Conservation (phyloP, 306 rosid genomes). For the Castanopsis chinensis region DNA sequence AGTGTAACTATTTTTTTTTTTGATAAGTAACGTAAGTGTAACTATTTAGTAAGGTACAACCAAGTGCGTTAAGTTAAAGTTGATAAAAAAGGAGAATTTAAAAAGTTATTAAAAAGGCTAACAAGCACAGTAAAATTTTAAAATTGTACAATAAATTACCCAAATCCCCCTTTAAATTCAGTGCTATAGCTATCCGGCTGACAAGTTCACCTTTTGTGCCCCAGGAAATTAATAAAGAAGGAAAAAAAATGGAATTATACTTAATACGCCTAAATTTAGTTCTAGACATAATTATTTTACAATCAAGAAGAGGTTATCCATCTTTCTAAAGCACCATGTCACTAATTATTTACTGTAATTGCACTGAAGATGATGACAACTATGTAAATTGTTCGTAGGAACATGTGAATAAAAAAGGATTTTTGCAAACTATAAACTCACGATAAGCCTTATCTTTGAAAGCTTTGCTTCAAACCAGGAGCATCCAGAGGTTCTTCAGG, state of each 20-base stretch:
- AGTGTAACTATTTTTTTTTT: too few relatives aligned
- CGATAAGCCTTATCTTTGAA: slow-evolving; percentile 79
- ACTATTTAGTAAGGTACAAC: neutral
- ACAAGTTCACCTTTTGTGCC: neutral
- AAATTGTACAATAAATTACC: neutral
- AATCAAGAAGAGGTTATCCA: neutral
- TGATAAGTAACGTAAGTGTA: too few relatives aligned
- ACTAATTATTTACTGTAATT: neutral
- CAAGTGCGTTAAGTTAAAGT: neutral
- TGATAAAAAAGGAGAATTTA: neutral
- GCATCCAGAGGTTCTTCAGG: slow-evolving; percentile 83
- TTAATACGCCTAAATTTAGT: too few relatives aligned
- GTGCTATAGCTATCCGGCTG: neutral
- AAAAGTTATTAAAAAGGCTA: neutral
- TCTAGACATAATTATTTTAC: neutral
- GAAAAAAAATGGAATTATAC: neutral
- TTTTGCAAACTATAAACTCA: slow-evolving; percentile 47
- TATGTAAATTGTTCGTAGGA: slow-evolving; percentile 8
- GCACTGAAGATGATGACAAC: neutral
- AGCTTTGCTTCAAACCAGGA: slow-evolving; percentile 70
- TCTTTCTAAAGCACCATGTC: too few relatives aligned
- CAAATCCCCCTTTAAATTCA: neutral
- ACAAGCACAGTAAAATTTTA: neutral
- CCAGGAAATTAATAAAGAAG: neutral
- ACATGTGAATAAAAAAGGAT: slow-evolving; percentile 25